phyloP scores from a whole-genome alignment of 768 basidiomycete species.

The Rhizopogon sp. region DNA sequence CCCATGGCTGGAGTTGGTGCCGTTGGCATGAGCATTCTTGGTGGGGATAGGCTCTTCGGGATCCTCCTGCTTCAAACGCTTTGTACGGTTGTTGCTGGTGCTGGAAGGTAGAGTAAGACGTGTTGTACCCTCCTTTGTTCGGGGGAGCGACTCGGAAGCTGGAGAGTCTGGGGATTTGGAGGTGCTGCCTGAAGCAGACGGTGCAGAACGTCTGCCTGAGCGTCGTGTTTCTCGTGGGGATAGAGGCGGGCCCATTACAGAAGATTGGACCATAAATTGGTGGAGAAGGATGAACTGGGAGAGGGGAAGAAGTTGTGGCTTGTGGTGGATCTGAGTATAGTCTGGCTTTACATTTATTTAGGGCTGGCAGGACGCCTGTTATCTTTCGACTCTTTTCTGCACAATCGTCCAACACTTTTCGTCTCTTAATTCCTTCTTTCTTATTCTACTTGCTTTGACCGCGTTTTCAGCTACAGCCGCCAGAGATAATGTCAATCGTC shows the following conservation, averaged over 20 bases:
- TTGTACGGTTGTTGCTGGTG: slow-evolving; percentile 39
- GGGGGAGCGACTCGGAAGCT: slow-evolving; percentile 40
- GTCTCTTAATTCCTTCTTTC: slow-evolving; percentile 1
- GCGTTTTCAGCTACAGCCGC: neutral
- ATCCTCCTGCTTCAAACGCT: slow-evolving; percentile 73
- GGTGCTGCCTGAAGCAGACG: slow-evolving; percentile 59
- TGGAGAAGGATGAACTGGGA: slow-evolving; percentile 6
- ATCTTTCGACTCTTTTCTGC: slow-evolving; percentile 11
- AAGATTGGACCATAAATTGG: slow-evolving; percentile 55
- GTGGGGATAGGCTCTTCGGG: slow-evolving; percentile 49
- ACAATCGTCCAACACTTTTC: slow-evolving; percentile 1
- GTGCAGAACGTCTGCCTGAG: slow-evolving; percentile 69
- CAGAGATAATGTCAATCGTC: neutral
- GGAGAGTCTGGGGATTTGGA: slow-evolving; percentile 75
- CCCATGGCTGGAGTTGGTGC: slow-evolving; percentile 22
- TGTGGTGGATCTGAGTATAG: slow-evolving; percentile 3
- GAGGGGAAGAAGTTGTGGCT: slow-evolving; percentile 3
- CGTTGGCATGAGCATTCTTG: slow-evolving; percentile 38
- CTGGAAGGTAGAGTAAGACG: slow-evolving; percentile 36
- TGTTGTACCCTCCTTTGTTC: slow-evolving; percentile 36
- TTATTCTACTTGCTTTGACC: neutral
- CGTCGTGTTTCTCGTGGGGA: slow-evolving; percentile 76
- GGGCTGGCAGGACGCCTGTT: slow-evolving; percentile 26
- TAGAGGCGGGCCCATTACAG: slow-evolving; percentile 71
- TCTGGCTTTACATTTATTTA: slow-evolving; percentile 26